Base-by-base conservation (phyloP, 1,284 basidiomycete species). In the Tilletia horrida region DNA sequence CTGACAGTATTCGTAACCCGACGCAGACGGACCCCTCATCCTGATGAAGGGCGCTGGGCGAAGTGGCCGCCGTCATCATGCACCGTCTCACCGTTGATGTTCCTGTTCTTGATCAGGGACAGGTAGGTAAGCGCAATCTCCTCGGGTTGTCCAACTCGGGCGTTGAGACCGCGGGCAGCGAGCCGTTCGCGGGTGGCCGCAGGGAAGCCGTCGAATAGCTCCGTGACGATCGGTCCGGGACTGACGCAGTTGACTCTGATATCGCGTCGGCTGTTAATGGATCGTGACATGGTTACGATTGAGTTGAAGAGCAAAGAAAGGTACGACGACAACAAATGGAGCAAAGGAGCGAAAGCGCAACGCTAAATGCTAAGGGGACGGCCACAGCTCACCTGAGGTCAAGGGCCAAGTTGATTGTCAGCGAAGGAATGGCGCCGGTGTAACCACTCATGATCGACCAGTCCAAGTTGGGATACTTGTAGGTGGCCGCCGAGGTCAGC, bases 61-160 rank as follows among this genome's bases (percentile, higher is more conserved):
- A 69, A 59, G 11, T 13, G 59, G 31, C 63, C 62, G 23, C 73
- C 71, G 1, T 66, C 71, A 55, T 71, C 67, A 4, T 25, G 55
- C 6, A 65, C 31, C 42, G 64, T 66, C 62, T 73, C 66, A 1
- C 68, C 74, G 1, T 69, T 73, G 57, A 64, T 57, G 43, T 76
- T 76, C 31, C 18, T 66, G 55, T 76, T 71, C 66, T 76, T 76
- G 52, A 73, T 47, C 25, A 76, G 25, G 47, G 70, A 70, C 3
- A 76, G 47, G 45, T 70, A 76, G 13, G 65, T 35, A 11, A 74
- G 61, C 0, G 69, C 72, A 1, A 74, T 40, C 3, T 75, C 69
- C 14, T 69, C 65, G 0, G 66, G 62, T 8, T 55, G 55, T 0
- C 67, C 73, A 1, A 74, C 65, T 6, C 25, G 66, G 7, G 66